Base-by-base conservation (phyloP, 768 basidiomycete species). In the Kwoniella dejecticola region DNA sequence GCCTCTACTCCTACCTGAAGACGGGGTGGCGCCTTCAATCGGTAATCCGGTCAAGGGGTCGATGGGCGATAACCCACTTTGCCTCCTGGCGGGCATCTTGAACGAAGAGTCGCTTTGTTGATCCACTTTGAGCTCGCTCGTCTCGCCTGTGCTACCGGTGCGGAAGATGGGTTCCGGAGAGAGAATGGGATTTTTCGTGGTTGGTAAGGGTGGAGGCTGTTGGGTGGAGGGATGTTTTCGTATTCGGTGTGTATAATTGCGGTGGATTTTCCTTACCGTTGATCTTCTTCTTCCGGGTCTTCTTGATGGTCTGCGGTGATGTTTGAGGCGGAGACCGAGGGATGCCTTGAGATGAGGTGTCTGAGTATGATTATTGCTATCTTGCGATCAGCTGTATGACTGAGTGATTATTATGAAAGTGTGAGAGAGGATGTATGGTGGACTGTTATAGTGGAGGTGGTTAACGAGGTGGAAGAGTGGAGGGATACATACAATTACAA, bases 1-100 rank as follows among this genome's bases (percentile, higher is more conserved):
- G n/a, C 66, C 66, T 48, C 64, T 62, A 33, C 54, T 58, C 48
- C 56, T 33, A 15, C 56, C 56, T 50, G 48, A 50, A n/a, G 48
- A n/a, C 5, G 48, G 48, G 4, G 47, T 57, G 23, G 23, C 7
- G 7, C 60, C 60, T 62, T 62, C 60, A n/a, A 44, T 21, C 11
- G 58, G 58, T 42, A 50, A 23, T 30, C 58, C 58, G 24, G 48
- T 60, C 30, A 42, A 26, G 1, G 49, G 48, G 21, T 52, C 58
- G 29, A 60, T 46, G 19, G 41, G 30, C 7, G 44, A 53, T 30
- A 29, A n/a, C 50, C 55, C 59, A 54, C 45, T 62, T 58, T 62
- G 66, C 53, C 66, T 49, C 45, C 57, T 54, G 27, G 59, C 49
- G 49, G 53, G 53, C 46, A 62, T 55, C 26, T 26, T 58, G 56